Evolutionary conservation across 495 filamentous ascomycete species (phyloP).

Genomic region (Xylaria palmicola): DNA sequence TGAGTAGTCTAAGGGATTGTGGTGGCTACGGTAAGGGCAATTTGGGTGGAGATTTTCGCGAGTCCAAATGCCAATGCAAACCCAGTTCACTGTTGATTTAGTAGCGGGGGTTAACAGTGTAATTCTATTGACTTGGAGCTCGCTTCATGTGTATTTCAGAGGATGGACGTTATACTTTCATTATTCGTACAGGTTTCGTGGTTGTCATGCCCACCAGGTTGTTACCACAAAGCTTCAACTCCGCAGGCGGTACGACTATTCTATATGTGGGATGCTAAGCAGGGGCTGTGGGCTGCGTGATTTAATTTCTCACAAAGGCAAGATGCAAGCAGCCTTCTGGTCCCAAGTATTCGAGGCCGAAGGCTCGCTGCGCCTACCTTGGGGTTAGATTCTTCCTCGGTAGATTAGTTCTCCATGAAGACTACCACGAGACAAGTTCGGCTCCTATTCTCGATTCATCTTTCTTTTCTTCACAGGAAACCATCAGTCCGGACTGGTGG

Average conservation of each 20-base stretch:
- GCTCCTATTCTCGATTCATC: neutral
- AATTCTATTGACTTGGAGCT: neutral
- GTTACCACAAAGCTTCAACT: neutral
- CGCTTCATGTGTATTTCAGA: neutral
- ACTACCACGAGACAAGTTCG: neutral
- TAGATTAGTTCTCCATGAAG: neutral
- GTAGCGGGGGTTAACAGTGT: neutral
- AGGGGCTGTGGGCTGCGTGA: too few relatives aligned
- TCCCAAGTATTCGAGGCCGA: neutral
- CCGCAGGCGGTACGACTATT: neutral
- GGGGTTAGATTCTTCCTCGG: neutral
- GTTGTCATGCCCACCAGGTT: neutral
- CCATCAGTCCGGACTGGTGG: constrained; percentile 11
- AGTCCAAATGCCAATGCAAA: neutral
- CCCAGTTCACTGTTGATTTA: neutral
- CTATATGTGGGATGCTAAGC: neutral
- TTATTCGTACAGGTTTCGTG: neutral
- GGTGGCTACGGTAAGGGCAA: too few relatives aligned
- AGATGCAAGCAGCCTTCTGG: neutral
- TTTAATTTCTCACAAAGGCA: neutral
- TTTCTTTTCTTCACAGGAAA: constrained; percentile 7
- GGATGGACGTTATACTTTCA: neutral
- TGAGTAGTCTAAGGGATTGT: neutral
- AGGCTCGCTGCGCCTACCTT: neutral
- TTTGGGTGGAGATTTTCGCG: too few relatives aligned